Evolutionary conservation across 441 rosid genomes (phyloP), one percentile per base, ranked within the genome.

Genomic region (Biscutella laevigata): DNA sequence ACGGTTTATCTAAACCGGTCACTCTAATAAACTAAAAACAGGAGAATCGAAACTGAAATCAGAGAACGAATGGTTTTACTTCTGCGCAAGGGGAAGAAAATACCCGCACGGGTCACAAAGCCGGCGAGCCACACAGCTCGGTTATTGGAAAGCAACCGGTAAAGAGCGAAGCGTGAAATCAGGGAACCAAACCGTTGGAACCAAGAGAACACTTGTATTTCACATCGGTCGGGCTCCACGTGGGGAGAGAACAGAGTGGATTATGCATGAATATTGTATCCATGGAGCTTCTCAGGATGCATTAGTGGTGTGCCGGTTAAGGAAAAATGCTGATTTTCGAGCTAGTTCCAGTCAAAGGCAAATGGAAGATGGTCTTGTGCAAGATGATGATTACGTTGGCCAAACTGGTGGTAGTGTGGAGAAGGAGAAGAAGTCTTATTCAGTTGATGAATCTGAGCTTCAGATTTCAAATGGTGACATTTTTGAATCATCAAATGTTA

Each of bases 141-240:
- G 97, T 2, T 90, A 90, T 19, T 86, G 95, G 97, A 90, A 90
- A 69, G 95, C 94, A 26, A 90, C 97, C 0, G 97, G 95, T 35
- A 90, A 82, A 72, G 97, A 86, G 39, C 71, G 97, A 4, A 75
- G 68, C 26, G 92, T 90, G 1, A 84, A 72, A 69, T 69, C 80
- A 0, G 88, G 82, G 9, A 53, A 72, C 36, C 39, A 46, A 10
- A 66, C 77, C 7, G 76, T 86, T 32, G 97, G 97, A 11, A 79
- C 86, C 9, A 90, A 90, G 67, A 81, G 97, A 69, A 90, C 97
- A 26, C 91, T 90, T 0, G 92, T 90, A 9, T 90, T 90, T 64
- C 97, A 90, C 56, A 19, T 55, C 0, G 95, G 98, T 40, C 92
- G 95, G 21, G 98, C 92, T 1, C 95, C 98, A 1, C 81, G 78